Evolutionary conservation across 768 basidiomycete species (phyloP).

Genomic region (Sarcomyxa edulis): DNA sequence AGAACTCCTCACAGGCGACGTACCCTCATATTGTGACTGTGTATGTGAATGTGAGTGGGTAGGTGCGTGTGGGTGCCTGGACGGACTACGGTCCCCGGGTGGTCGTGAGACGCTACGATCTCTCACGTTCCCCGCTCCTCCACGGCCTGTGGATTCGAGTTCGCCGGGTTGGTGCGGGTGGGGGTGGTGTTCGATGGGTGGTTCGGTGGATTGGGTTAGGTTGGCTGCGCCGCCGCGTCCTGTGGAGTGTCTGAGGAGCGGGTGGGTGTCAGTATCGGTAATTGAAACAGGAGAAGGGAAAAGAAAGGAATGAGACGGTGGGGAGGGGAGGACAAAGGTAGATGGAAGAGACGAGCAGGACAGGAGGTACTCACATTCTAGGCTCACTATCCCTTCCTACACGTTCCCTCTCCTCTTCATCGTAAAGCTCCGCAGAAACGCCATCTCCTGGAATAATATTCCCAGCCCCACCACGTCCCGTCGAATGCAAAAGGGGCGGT

Average conservation of each 20-base stretch:
- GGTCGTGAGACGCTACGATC: too few relatives aligned
- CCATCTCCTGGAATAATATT: slow-evolving; percentile 10
- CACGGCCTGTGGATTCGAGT: slow-evolving; percentile 7
- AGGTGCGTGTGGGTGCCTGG: too few relatives aligned
- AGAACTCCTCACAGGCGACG: too few relatives aligned
- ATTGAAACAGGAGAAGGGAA: not conserved
- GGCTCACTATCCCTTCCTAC: slow-evolving; percentile 1
- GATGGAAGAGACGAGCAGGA: too few relatives aligned
- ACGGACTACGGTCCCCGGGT: too few relatives aligned
- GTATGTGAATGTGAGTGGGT: too few relatives aligned
- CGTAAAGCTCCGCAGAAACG: slow-evolving; percentile 2
- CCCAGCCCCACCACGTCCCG: slow-evolving; percentile 8
- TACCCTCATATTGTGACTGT: too few relatives aligned
- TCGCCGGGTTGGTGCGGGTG: not conserved
- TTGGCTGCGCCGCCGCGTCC: slow-evolving; percentile 8
- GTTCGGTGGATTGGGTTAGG: slow-evolving; percentile 2
- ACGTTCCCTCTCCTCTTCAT: slow-evolving; percentile 9
- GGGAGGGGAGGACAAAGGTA: too few relatives aligned
- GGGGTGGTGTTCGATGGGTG: slow-evolving; percentile 5
- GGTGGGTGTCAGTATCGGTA: not conserved
- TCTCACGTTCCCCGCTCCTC: slow-evolving; percentile 7
- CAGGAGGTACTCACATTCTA: slow-evolving; percentile 10
- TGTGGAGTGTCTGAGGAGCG: slow-evolving; percentile 5
- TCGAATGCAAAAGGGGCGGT: not conserved
- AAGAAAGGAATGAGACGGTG: too few relatives aligned